A percentile compares a stretch with the other conserved stretches of the same genome.
Evolutionary conservation across 345 rosid genomes (phyloP).

Genomic region (Clausena lansium): DNA sequence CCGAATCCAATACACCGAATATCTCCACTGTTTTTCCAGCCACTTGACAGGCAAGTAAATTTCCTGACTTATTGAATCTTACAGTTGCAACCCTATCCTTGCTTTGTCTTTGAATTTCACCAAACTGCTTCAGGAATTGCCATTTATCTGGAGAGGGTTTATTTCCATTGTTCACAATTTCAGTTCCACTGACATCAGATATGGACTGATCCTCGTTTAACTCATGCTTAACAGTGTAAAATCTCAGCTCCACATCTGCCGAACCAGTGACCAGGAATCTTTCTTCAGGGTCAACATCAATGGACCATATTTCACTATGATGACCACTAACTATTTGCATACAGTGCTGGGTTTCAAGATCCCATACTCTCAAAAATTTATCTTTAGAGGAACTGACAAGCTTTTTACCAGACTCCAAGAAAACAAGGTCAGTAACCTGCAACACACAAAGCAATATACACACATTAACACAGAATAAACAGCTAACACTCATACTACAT

Average conservation of each 20-base stretch:
- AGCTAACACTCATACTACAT: neutral
- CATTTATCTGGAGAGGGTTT: conserved; percentile 52
- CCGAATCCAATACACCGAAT: conserved; percentile 65
- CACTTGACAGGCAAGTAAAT: conserved; percentile 84
- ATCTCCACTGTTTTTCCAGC: conserved; percentile 86
- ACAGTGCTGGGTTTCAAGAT: conserved; percentile 93
- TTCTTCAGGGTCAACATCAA: conserved; percentile 82
- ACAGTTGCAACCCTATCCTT: conserved; percentile 85
- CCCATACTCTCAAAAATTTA: conserved; percentile 96
- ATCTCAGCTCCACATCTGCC: conserved; percentile 80
- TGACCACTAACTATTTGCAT: conserved; percentile 93
- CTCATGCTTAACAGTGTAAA: conserved; percentile 61
- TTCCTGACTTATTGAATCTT: conserved; percentile 70
- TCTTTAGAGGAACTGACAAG: conserved; percentile 92
- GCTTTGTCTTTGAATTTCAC: conserved; percentile 81
- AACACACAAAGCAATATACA: conserved; percentile 17
- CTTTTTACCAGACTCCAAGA: conserved; percentile 81
- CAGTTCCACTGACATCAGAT: conserved; percentile 31
- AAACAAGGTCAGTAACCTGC: conserved; percentile 89
- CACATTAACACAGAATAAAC: neutral
- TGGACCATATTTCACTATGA: conserved; percentile 96
- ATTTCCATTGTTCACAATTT: conserved; percentile 34
- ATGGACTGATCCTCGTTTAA: conserved; percentile 21
- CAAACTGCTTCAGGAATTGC: conserved; percentile 68
- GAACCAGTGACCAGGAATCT: conserved; percentile 84